Base-by-base conservation (phyloP, 306 rosid species). In the Sophora flavescens region DNA sequence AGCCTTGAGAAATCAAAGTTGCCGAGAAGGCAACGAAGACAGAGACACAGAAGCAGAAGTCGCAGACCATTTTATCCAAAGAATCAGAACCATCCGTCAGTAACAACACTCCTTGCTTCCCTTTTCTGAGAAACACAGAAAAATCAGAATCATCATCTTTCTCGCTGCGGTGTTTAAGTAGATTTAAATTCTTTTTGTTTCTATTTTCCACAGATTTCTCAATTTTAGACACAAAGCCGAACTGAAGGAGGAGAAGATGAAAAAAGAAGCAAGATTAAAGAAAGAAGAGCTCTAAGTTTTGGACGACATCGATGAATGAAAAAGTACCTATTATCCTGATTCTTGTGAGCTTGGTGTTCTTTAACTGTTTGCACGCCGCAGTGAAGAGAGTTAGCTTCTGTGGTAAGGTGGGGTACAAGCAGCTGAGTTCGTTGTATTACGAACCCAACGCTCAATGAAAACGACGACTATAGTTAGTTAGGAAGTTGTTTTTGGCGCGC, bases 1-100 rank as follows among this genome's bases (percentile, higher is more conserved):
- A 63, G 70, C 85, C 80, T 13, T 26, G 82, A 1, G 89, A 72
- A 74, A 78, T 75, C 75, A 87, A 82, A 70, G 75, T 59, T 75
- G 83, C 78, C 36, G 36, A 83, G 87, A 87, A 68, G 83, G 83
- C 51, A 61, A 76, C 35, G 16, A 80, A 16, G 33, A 28, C 5
- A 86, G 74, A 77, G 70, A 63, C 53, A 68, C 32, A 54, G 6
- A 11, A 6, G 63, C 22, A 64, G 80, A 4, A 64, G 80, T 6
- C 26, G 62, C 60, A 68, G 69, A 57, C 80, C 96, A 88, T 91
- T 63, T 75, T 62, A 76, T 57, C 8, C 42, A 67, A 63, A 53
- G 74, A 62, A 70, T 51, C 58, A 62, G 42, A 72, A 62, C 16
- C 53, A 15, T 32, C 47, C 64, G 64, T 63, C 67, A 28, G 3